Conservation (phyloP, 2,329 filamentous ascomycete genomes). For the Acephala macrosclerotiorum region DNA sequence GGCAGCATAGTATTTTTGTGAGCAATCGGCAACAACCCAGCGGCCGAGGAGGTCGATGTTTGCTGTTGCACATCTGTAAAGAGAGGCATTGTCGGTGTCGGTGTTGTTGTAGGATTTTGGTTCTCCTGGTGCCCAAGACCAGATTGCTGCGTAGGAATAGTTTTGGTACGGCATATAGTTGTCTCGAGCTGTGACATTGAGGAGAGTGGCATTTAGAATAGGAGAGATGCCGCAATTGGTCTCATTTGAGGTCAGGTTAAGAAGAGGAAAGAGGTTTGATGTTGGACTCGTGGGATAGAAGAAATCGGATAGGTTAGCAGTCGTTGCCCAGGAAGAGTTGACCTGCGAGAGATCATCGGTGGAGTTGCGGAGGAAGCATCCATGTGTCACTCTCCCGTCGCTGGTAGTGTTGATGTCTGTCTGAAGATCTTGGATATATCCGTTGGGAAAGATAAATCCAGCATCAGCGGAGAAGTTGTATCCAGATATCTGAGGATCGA, state of each 20-base stretch:
- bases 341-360: slow-evolving; percentile 49
- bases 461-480: slow-evolving; percentile 63
- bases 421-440: slow-evolving; percentile 50
- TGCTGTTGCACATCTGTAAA: slow-evolving; percentile 60
- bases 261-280: slow-evolving; percentile 42
- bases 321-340: slow-evolving; percentile 62
- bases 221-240: slow-evolving; percentile 68
- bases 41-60: slow-evolving; percentile 57
- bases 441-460: slow-evolving; percentile 56
- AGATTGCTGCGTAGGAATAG: slow-evolving; percentile 57
- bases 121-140: slow-evolving; percentile 65
- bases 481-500: slow-evolving; percentile 62
- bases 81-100: slow-evolving; percentile 37
- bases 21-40: slow-evolving; percentile 66
- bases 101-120: slow-evolving; percentile 54
- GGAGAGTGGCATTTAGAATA: slow-evolving; percentile 62
- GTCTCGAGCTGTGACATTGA: slow-evolving; percentile 56
- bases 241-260: slow-evolving; percentile 47
- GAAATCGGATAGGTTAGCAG: slow-evolving; percentile 42
- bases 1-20: slow-evolving; percentile 56
- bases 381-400: slow-evolving; percentile 52
- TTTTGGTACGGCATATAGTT: slow-evolving; percentile 56
- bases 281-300: slow-evolving; percentile 37
- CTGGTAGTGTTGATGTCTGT: slow-evolving; percentile 44
- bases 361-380: slow-evolving; percentile 60